Evolutionary conservation across 352 stramenopile species (phyloP), one percentile per base, ranked within the genome.

Genomic region (Phytophthora vignae): DNA sequence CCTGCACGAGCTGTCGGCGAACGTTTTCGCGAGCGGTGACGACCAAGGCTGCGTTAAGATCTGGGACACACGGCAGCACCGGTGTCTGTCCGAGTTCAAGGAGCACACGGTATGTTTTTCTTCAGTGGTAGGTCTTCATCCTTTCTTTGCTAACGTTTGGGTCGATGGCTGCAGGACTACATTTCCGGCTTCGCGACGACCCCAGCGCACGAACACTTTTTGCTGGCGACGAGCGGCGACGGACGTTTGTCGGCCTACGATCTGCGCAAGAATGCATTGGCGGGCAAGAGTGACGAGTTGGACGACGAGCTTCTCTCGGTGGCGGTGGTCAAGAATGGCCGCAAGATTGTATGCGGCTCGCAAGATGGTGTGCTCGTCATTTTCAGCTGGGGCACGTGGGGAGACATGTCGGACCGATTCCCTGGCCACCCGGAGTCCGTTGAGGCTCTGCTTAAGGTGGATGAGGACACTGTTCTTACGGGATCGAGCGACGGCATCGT

Each of bases 401-500:
- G 94, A 59, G 97, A 99, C 72, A 97, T 98, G 75, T 98, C 90
- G 48, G 97, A 99, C 81, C 90, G 97, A 5, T 99, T 99, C 68
- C 93, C 95, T 1, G 96, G 90, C 5, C 97, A 99, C 80, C 97
- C 97, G 2, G 85, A 98, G 36, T 98, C 90, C 25, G 92, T 99
- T 31, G 97, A 99, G 64, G 84, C 94, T 1, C 70, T 99, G 10
- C 77, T 99, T 1, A 99, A 98, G 75, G 86, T 99, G 55, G 97
- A 99, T 67, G 97, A 99, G 79, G 96, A 99, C 76, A 99, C 97
- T 3, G 69, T 99, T 10, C 82, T 99, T 31, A 99, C 98, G 3
- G 98, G 97, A 40, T 98, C 94, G 17, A 98, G 92, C 58, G 97
- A 99, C 76, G 97, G 97, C 10, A 93, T 99, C 59, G 90, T 99